These are phyloP conservation scores for Kurtzmaniella quercitrusa DNA, from an alignment of 1,139 yeast species.

Conservation along the genomic window DNA sequence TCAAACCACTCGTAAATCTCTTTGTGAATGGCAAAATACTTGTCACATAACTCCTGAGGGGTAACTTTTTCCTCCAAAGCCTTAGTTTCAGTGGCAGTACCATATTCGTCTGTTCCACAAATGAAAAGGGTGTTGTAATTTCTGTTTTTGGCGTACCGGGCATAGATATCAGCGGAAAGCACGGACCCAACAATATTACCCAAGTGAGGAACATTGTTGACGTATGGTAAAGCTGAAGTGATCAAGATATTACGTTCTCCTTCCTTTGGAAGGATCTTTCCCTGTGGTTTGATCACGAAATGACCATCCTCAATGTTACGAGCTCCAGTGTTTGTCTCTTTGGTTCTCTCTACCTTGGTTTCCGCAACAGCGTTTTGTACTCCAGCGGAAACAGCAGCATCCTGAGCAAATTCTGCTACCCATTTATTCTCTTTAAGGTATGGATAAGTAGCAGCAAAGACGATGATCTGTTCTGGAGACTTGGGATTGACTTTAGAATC, in stretches of 20 bases:
- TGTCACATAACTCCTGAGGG: conserved; percentile 85
- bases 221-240: conserved; percentile 96
- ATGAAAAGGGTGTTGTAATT: conserved; percentile 80
- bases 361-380: conserved; percentile 32
- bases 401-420: conserved; percentile 37
- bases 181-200: conserved; percentile 97
- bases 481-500: conserved; percentile 9
- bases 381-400: conserved; percentile 34
- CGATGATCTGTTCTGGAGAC: conserved; percentile 40
- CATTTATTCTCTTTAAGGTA: conserved; percentile 23
- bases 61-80: conserved; percentile 90
- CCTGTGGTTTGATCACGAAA: conserved; percentile 32
- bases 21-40: conserved; percentile 80
- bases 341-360: conserved; percentile 42
- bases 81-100: conserved; percentile 98
- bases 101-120: conserved; percentile 99
- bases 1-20: conserved; percentile 96
- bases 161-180: conserved; percentile 87
- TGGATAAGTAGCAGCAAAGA: conserved; percentile 44
- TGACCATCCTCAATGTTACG: conserved; percentile 41
- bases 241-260: conserved; percentile 77
- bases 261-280: conserved; percentile 50
- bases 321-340: conserved; percentile 56
- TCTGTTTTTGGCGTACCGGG: conserved; percentile 86
- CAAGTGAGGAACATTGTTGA: conserved; percentile 95